Conservation (phyloP, 2,329 filamentous ascomycete genomes). For the Monosporascus sp. region DNA sequence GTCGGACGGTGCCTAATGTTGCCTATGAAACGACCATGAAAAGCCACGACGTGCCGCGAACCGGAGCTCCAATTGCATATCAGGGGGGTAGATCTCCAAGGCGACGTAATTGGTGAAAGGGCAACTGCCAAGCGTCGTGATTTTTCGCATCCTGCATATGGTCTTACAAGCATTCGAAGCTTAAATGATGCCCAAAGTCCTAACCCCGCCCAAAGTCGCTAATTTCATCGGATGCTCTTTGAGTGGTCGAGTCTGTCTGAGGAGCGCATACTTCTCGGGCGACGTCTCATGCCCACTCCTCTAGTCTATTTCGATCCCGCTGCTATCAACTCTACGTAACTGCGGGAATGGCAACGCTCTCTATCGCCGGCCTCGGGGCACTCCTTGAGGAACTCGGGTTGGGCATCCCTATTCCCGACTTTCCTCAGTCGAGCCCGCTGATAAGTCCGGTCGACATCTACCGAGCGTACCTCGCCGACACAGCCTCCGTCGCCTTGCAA, state of each 20-base stretch:
- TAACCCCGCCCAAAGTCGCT: not conserved
- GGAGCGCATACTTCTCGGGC: not conserved
- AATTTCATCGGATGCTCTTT: not conserved
- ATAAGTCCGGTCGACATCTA: slow-evolving; percentile 26
- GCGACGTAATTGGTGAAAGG: not conserved
- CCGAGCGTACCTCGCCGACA: slow-evolving; percentile 21
- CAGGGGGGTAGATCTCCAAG: not conserved
- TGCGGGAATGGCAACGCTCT: slow-evolving; percentile 45
- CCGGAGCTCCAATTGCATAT: not conserved
- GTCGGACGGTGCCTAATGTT: not conserved
- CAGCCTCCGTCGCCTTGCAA: slow-evolving; percentile 11
- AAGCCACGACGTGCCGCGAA: not conserved
- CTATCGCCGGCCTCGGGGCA: slow-evolving; percentile 54
- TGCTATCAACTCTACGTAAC: not conserved
- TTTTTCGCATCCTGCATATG: not conserved
- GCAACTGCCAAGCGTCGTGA: not conserved
- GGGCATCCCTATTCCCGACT: slow-evolving; percentile 28
- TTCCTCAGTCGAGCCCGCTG: slow-evolving; percentile 15
- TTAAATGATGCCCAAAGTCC: not conserved
- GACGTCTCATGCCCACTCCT: not conserved
- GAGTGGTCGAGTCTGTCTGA: not conserved
- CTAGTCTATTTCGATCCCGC: not conserved
- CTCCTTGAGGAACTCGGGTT: slow-evolving; percentile 53
- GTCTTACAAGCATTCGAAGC: not conserved
- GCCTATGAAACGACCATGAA: not conserved